Conservation (phyloP, 1,284 basidiomycete species). For the Psilocybe mexicana region DNA sequence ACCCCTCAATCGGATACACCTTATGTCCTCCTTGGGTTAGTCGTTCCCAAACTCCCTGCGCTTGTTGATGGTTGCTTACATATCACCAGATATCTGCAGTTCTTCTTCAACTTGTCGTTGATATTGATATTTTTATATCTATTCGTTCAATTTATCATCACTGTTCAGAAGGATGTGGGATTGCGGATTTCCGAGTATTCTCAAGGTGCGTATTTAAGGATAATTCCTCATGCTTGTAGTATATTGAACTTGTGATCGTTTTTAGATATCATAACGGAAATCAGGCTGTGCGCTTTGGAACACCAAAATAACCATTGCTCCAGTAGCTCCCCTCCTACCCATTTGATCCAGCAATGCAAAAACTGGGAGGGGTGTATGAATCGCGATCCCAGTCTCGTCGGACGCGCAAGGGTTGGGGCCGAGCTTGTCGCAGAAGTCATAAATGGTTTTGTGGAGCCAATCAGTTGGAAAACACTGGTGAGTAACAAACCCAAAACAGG, state of each 20-base stretch:
- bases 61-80: conserved; percentile 17
- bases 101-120: conserved; percentile 92
- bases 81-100: conserved; percentile 79
- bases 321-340: conserved; percentile 67
- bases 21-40: conserved; percentile 78
- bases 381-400: conserved; percentile 87
- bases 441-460: conserved; percentile 95
- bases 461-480: conserved; percentile 96
- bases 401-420: conserved; percentile 87
- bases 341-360: conserved; percentile 81
- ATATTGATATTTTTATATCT: conserved; percentile 86
- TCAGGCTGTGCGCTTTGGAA: conserved; percentile 77
- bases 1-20: conserved; percentile 60
- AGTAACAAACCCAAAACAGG: conserved; percentile 28
- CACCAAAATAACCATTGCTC: conserved; percentile 86
- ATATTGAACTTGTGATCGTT: not conserved
- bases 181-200: conserved; percentile 89
- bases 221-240: not conserved
- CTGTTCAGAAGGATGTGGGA: conserved; percentile 88
- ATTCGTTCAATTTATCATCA: conserved; percentile 82
- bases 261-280: conserved; percentile 86
- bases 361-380: conserved; percentile 97
- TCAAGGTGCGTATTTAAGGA: conserved; percentile 59
- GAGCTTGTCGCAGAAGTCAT: conserved; percentile 96
- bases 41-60: conserved; percentile 6